Evolutionary conservation across 768 basidiomycete species (phyloP), one percentile per base, ranked within the genome.

Genomic region (Lentinus brumalis): DNA sequence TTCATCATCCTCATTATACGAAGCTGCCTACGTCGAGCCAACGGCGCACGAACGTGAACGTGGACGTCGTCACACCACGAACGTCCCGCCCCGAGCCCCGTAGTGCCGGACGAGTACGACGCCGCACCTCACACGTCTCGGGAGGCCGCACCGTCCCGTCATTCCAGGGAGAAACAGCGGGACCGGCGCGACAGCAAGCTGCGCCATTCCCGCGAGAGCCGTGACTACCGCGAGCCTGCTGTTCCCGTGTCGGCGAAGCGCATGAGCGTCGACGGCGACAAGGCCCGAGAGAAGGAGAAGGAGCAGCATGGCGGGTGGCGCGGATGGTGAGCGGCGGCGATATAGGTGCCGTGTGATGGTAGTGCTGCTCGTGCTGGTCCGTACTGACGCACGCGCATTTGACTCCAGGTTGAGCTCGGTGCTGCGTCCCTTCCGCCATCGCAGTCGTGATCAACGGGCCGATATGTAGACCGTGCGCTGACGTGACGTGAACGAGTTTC

Each of bases 311-410:
- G 53, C 42, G 46, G 46, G 46, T 63, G 57, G 62, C 62, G 62
- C 53, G 62, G 62, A 63, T 63, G 62, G 62, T 63, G 62, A 63
- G 62, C 53, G 53, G 10, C 31, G 31, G 12, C 61, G 56, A 53
- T 40, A 49, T 42, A 62, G 61, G 61, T 62, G 61, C 61, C 56
- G 61, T 56, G 10, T 30, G 59, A 40, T 50, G 42, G 31, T 53
- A 52, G 1, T 44, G 6, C 21, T 50, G 21, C 26, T 18, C 38
- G 41, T 52, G 18, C 26, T 38, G 26, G 18, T 29, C 31, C 38
- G 50, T 16, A 44, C 49, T 56, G 54, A 61, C 53, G 32, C 39
- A 14, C 18, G 9, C 32, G 10, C 18, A 16, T 45, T 1, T 26
- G 21, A 2, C 21, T 6, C 12, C 51, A 62, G 61, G 61, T 45